Conservation (phyloP, 805 yeast species). For the Candida ascalaphidarum region DNA sequence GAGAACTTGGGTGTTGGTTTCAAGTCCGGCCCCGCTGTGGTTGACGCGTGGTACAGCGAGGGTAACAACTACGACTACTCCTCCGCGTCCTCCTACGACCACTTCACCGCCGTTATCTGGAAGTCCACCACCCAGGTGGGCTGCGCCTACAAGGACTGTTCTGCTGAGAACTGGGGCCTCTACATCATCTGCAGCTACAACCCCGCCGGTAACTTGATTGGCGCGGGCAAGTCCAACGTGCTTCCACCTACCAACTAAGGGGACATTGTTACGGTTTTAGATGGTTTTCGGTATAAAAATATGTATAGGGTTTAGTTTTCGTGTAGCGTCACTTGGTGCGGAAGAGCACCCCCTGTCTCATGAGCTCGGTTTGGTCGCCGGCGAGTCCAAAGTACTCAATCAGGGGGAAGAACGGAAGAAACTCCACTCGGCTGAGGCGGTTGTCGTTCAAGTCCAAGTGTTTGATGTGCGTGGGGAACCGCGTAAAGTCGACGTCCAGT, state of each 20-base stretch:
- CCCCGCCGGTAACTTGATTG: slow-evolving; percentile 28
- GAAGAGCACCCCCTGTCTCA: slow-evolving; percentile 3
- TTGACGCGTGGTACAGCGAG: slow-evolving; percentile 34
- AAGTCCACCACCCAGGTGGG: slow-evolving; percentile 19
- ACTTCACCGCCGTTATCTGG: slow-evolving; percentile 25
- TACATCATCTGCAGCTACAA: slow-evolving; percentile 25
- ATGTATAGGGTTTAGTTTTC: neutral
- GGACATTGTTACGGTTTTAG: too few relatives aligned
- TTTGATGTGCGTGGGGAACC: slow-evolving; percentile 2
- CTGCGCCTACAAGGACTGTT: slow-evolving; percentile 23
- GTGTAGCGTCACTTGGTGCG: neutral
- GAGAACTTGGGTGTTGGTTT: slow-evolving; percentile 33
- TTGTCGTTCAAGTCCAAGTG: slow-evolving; percentile 2
- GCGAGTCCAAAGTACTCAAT: slow-evolving; percentile 3
- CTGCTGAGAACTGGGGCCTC: slow-evolving; percentile 21
- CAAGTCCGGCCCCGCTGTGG: slow-evolving; percentile 19
- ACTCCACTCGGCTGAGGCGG: neutral
- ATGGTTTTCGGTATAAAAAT: too few relatives aligned
- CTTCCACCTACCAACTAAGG: slow-evolving; percentile 9
- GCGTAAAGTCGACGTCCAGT: slow-evolving; percentile 1
- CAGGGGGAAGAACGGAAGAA: slow-evolving; percentile 4
- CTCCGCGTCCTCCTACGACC: slow-evolving; percentile 18
- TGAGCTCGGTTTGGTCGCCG: slow-evolving; percentile 5
- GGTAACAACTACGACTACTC: slow-evolving; percentile 18
- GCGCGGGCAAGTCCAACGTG: slow-evolving; percentile 18